Percentiles rank a stretch among this genome's conserved stretches.
phyloP scores from a whole-genome alignment of 768 basidiomycete species.

The Termitomyces bulborhizus region DNA sequence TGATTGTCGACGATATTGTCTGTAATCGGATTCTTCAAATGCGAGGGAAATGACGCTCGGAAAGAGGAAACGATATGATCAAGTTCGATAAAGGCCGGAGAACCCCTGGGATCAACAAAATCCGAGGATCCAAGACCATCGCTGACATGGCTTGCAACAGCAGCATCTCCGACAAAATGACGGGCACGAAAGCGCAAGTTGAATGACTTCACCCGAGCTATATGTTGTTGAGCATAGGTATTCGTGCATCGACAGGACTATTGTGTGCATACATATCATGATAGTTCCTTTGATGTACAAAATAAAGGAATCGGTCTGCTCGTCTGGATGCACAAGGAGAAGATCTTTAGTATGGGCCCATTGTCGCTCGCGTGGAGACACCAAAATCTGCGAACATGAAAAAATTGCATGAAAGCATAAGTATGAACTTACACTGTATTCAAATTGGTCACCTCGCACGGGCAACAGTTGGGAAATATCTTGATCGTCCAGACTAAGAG shows the following conservation, averaged over 20 bases:
- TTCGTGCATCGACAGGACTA: neutral
- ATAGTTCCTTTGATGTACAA: constrained; percentile 67
- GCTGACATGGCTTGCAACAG: constrained; percentile 33
- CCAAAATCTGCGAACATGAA: constrained; percentile 30
- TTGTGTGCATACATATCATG: constrained; percentile 41
- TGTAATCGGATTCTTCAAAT: constrained; percentile 49
- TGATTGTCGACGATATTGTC: constrained; percentile 55
- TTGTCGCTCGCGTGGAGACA: constrained; percentile 50
- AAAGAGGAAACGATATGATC: constrained; percentile 55
- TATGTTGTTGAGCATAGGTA: neutral
- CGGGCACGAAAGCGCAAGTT: constrained; percentile 60
- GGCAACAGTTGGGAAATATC: constrained; percentile 71
- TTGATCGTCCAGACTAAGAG: constrained; percentile 63
- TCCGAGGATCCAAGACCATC: constrained; percentile 34
- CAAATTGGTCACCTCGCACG: constrained; percentile 51
- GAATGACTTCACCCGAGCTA: constrained; percentile 53
- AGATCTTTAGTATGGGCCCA: constrained; percentile 61
- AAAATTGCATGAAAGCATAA: neutral
- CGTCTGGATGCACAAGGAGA: constrained; percentile 53
- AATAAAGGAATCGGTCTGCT: constrained; percentile 64
- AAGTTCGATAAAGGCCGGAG: constrained; percentile 57
- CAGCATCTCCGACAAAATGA: constrained; percentile 52
- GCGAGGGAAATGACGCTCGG: constrained; percentile 49
- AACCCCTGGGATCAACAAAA: constrained; percentile 51
- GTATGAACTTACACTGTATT: constrained; percentile 45